Evolutionary conservation across 164 flowering plant genomes (phyloP).

Genomic region (Buxus sempervirens): DNA sequence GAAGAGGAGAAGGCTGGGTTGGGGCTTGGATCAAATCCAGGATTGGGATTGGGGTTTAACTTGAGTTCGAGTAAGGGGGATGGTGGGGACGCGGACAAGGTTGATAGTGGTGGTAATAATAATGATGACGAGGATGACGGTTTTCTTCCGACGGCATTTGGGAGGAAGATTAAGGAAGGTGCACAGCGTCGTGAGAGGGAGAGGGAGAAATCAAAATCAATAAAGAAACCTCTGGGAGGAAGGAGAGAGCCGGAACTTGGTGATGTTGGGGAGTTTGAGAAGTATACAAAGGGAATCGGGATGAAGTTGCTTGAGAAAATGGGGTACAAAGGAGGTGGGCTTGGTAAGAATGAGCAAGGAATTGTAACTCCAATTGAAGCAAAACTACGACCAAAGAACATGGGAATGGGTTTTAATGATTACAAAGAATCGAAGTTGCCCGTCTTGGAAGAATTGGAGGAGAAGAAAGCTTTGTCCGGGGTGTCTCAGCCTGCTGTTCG

Average conservation of each 20-base stretch:
- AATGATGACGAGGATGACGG: slow-evolving; percentile 33
- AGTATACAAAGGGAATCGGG: slow-evolving; percentile 79
- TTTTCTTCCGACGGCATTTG: slow-evolving; percentile 72
- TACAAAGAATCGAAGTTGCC: slow-evolving; percentile 49
- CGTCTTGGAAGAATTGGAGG: slow-evolving; percentile 35
- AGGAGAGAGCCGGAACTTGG: slow-evolving; percentile 24
- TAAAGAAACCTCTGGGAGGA: slow-evolving; percentile 27
- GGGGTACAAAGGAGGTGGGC: slow-evolving; percentile 95
- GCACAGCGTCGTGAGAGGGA: slow-evolving; percentile 50
- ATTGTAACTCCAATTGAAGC: slow-evolving; percentile 80
- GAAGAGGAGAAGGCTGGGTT: slow-evolving; percentile 14
- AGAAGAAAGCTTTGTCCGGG: slow-evolving; percentile 30
- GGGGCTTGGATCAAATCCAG: slow-evolving; percentile 11
- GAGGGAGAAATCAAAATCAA: slow-evolving; percentile 36
- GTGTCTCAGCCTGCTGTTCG: slow-evolving; percentile 11
- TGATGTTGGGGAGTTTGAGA: slow-evolving; percentile 68
- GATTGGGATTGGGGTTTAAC: slow-evolving; percentile 32
- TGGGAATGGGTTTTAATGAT: slow-evolving; percentile 90
- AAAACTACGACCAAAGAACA: slow-evolving; percentile 65
- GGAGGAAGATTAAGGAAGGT: slow-evolving; percentile 72
- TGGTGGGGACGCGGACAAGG: too few relatives aligned
- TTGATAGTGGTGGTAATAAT: slow-evolving; percentile 14
- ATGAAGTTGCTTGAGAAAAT: slow-evolving; percentile 70
- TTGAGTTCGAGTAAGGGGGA: too few relatives aligned
- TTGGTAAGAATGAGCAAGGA: slow-evolving; percentile 86